Conservation (phyloP, 495 filamentous ascomycete genomes). For the Clohesyomyces aquaticus region DNA sequence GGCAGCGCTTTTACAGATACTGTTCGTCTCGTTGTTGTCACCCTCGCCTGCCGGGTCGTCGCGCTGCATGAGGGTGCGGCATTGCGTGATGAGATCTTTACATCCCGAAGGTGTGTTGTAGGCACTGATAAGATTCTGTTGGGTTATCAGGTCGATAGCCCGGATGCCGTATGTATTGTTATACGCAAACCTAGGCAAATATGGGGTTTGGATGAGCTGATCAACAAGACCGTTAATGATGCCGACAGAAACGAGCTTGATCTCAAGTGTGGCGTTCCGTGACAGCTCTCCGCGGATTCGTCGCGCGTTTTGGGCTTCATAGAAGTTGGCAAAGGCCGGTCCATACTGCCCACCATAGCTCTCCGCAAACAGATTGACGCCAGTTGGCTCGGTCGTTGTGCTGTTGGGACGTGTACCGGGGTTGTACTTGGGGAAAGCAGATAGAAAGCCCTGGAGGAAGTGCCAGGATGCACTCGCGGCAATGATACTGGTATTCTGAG, state of each 20-base stretch:
- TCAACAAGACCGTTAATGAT: conserved; percentile 54
- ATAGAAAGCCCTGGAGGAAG: conserved; percentile 69
- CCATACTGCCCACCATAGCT: conserved; percentile 57
- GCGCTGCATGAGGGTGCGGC: conserved; percentile 36
- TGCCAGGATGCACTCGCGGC: conserved; percentile 70
- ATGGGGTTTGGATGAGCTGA: conserved; percentile 42
- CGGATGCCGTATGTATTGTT: conserved; percentile 50
- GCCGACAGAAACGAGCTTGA: conserved; percentile 49
- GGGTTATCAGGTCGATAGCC: conserved; percentile 38
- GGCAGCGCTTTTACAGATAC: conserved; percentile 37
- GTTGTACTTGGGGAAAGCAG: conserved; percentile 69
- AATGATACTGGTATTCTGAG: conserved; percentile 67
- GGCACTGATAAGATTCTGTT: conserved; percentile 37
- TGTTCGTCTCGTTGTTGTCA: conserved; percentile 40
- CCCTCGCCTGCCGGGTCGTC: conserved; percentile 44
- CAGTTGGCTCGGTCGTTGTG: conserved; percentile 47
- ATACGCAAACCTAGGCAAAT: conserved; percentile 42
- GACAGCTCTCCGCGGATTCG: conserved; percentile 45
- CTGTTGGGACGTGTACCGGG: conserved; percentile 51
- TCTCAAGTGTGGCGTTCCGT: conserved; percentile 48
- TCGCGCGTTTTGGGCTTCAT: conserved; percentile 50
- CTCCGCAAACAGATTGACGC: conserved; percentile 53
- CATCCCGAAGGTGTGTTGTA: conserved; percentile 37
- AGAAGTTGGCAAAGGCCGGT: conserved; percentile 51
- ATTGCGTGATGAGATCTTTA: conserved; percentile 33